A percentile compares a stretch with the other conserved stretches of the same genome.
Conservation (phyloP, 2,329 filamentous ascomycete species). For the Phialophora expanda region DNA sequence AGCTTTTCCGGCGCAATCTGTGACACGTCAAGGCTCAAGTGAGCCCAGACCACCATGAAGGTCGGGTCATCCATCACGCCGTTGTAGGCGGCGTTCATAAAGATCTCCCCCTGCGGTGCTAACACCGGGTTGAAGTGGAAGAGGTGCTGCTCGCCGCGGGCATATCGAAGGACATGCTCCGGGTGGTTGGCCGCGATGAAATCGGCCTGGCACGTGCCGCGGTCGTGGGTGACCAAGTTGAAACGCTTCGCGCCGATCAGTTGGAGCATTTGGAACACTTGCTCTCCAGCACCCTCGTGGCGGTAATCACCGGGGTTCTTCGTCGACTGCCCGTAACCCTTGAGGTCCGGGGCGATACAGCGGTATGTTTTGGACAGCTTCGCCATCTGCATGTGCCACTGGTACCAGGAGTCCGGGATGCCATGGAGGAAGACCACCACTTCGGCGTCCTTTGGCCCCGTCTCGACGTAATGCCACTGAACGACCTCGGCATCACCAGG, state of each 20-base stretch:
- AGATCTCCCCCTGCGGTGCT: slow-evolving; percentile 25
- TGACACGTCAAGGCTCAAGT: neutral
- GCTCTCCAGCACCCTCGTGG: slow-evolving; percentile 22
- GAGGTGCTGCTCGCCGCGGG: slow-evolving; percentile 26
- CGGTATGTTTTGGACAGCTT: slow-evolving; percentile 10
- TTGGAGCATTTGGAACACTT: slow-evolving; percentile 24
- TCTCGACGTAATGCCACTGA: slow-evolving; percentile 24
- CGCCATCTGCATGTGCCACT: slow-evolving; percentile 28
- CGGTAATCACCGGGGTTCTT: slow-evolving; percentile 25
- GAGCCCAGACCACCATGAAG: neutral
- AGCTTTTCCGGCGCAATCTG: slow-evolving; percentile 10
- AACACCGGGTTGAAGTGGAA: slow-evolving; percentile 26
- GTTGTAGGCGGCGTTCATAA: slow-evolving; percentile 25
- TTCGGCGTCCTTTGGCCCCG: slow-evolving; percentile 22
- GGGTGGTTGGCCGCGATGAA: slow-evolving; percentile 29
- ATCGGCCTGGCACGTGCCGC: slow-evolving; percentile 27
- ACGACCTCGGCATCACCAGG: slow-evolving; percentile 24
- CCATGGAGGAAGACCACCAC: slow-evolving; percentile 28
- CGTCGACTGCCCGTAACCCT: slow-evolving; percentile 27
- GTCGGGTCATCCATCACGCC: slow-evolving; percentile 20
- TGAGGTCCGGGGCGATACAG: slow-evolving; percentile 25
- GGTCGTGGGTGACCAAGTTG: slow-evolving; percentile 27
- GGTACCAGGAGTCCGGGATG: slow-evolving; percentile 28
- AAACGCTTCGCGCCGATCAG: slow-evolving; percentile 19
- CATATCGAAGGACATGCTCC: slow-evolving; percentile 23